phyloP scores from a whole-genome alignment of 306 rosid genomes.

The Betula pendula region DNA sequence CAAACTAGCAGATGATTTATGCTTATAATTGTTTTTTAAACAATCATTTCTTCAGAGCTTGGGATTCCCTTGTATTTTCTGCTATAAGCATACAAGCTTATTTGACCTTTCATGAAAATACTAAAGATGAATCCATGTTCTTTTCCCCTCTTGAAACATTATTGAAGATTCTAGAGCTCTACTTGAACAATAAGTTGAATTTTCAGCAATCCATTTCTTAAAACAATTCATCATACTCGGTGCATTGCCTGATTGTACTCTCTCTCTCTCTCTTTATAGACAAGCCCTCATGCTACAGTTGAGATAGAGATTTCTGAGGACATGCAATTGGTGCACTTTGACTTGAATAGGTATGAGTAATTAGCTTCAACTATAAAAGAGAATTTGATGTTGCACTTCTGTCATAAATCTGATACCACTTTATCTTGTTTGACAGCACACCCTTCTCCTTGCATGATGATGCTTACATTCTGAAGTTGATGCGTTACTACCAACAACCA shows the following conservation, averaged over 20 bases:
- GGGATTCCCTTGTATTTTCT: background rate
- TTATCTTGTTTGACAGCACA: slow-evolving; percentile 16
- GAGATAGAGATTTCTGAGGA: slow-evolving; percentile 47
- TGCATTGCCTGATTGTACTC: background rate
- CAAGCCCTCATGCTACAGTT: slow-evolving; percentile 38
- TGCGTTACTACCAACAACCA: slow-evolving; percentile 18
- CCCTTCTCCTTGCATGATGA: slow-evolving; percentile 46
- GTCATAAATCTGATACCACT: too few species aligned
- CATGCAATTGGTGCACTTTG: slow-evolving; percentile 38
- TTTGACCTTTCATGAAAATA: background rate
- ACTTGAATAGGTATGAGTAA: slow-evolving; percentile 33
- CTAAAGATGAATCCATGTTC: background rate
- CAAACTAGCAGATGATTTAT: background rate
- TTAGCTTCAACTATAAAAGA: background rate
- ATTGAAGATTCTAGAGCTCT: background rate
- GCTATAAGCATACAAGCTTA: background rate
- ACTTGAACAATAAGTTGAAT: background rate
- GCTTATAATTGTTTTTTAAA: background rate
- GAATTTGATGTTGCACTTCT: background rate
- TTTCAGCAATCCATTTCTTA: too few species aligned
- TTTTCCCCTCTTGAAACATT: background rate
- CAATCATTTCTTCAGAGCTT: background rate
- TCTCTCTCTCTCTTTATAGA: slow-evolving; percentile 30
- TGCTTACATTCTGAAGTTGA: slow-evolving; percentile 28
- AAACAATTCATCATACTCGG: background rate